Evolutionary conservation across 495 filamentous ascomycete genomes (phyloP), one percentile per base, ranked within the genome.

Genomic region (Thozetella sp.): DNA sequence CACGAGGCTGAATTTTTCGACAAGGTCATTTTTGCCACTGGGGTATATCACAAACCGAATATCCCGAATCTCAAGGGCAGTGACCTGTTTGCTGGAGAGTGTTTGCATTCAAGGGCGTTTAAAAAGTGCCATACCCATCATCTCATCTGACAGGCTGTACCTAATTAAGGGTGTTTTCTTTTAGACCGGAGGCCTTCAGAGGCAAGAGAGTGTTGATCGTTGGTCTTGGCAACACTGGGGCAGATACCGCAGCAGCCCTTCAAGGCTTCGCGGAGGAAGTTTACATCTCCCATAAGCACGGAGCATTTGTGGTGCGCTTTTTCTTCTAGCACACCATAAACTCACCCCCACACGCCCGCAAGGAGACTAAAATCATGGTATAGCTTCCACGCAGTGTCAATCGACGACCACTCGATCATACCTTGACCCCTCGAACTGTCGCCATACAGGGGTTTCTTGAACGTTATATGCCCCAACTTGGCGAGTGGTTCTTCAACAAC

Each of bases 231-330:
- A 64, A 65, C 37, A 61, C 59, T 22, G 59, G 60, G 13, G 59
- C 58, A 23, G 64, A 64, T 3, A 45, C 60, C 13, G 51, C 60
- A 2, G 25, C 63, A 6, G 22, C 55, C 13, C 51, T 66, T 9
- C 22, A 52, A 22, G 59, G 59, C 17, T 34, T 63, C 20, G 34
- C 60, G 3, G 46, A 54, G 0, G 60, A 59, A 22, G 45, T 66
- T 12, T 60, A 67, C 25, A 54, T 64, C 17, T 58, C 58, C 37
- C 67, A 64, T 27, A 43, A 57, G 34, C 55, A 60, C 10, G 59
- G 63, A 3, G 62, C 58, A n/a, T 51, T 63, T 43, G 57, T 65
- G 15, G 51, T 60, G n/a, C n/a, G n/a, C n/a, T n/a, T n/a, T n/a
- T n/a, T n/a, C n/a, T n/a, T n/a, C n/a, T n/a, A n/a, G n/a, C n/a